phyloP scores from a whole-genome alignment of 495 filamentous ascomycete genomes.

The Lasiosphaeria miniovina region DNA sequence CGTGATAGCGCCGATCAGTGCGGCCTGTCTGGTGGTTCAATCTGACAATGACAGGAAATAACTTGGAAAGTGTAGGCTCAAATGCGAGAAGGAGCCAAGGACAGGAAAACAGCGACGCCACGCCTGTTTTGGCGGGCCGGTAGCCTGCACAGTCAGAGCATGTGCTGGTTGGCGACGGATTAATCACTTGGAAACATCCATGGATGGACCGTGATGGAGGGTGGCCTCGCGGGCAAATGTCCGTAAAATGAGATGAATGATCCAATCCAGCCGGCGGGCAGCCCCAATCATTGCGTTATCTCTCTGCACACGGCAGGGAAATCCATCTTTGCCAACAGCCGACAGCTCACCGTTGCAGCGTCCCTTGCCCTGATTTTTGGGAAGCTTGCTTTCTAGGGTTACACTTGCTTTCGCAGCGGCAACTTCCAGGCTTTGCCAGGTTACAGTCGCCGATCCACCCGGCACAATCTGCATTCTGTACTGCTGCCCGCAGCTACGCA shows the following conservation, averaged over 20 bases:
- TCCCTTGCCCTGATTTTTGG: slow-evolving; percentile 11
- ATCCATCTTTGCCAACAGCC: background rate
- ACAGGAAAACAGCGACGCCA: no score
- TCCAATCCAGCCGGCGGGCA: background rate
- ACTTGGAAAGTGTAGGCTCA: no score
- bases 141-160: background rate
- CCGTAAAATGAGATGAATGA: slow-evolving; percentile 9
- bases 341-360: background rate
- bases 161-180: background rate
- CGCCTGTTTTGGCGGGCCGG: background rate
- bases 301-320: background rate
- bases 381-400: slow-evolving; percentile 2
- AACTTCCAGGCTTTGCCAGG: background rate
- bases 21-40: background rate
- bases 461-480: slow-evolving; percentile 7
- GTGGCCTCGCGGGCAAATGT: slow-evolving; percentile 1
- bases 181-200: background rate
- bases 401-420: background rate
- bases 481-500: slow-evolving; percentile 9
- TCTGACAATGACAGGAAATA: background rate
- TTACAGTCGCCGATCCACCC: no score
- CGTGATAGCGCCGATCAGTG: background rate
- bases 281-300: background rate
- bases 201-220: background rate
- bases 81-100: no score